Base-by-base conservation (phyloP, 352 stramenopile species). In the Phytophthora meadii region DNA sequence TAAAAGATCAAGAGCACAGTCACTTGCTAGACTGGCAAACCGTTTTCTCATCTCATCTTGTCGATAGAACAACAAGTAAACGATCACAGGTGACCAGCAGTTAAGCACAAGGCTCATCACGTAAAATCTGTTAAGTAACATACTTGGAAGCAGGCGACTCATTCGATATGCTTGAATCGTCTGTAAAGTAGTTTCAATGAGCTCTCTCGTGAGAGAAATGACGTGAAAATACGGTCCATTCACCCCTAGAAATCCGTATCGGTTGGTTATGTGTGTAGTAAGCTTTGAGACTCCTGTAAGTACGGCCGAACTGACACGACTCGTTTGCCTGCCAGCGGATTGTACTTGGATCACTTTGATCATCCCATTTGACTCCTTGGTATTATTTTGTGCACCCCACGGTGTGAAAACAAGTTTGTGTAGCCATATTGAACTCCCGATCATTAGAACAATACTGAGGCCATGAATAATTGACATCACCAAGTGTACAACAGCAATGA, bases 101-200 rank as follows among this genome's bases (percentile, higher is more conserved):
- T 70, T 70, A 9, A 70, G 40, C 15, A 70, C 39, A 5, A 70
- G 54, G 14, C 17, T 5, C 2, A 49, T n/a, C 17, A 65, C 54
- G 50, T 67, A 72, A 41, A 72, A 72, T 28, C 57, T 25, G 24
- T 72, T 67, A 22, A 72, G 56, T 2, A 61, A 8, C 28, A 44
- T 51, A 12, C 36, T 44, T 1, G 55, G 63, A 11, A 72, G 55
- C 14, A 61, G 22, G 12, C 2, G n/a, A 27, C 63, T 72, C 63
- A 72, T 67, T 1, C 63, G 63, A 48, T 67, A 66, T 1, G 63
- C 63, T 57, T 72, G 63, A 3, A 55, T 36, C 1, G 39, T 67
- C 40, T 72, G 56, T 4, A 59, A 32, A 4, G 28, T 12, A 22
- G 62, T 65, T 27, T 70, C 54, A 8, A 70, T n/a, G 2, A 65